Conservation (phyloP, 106 monocot species). For the Apostasia ramifera region DNA sequence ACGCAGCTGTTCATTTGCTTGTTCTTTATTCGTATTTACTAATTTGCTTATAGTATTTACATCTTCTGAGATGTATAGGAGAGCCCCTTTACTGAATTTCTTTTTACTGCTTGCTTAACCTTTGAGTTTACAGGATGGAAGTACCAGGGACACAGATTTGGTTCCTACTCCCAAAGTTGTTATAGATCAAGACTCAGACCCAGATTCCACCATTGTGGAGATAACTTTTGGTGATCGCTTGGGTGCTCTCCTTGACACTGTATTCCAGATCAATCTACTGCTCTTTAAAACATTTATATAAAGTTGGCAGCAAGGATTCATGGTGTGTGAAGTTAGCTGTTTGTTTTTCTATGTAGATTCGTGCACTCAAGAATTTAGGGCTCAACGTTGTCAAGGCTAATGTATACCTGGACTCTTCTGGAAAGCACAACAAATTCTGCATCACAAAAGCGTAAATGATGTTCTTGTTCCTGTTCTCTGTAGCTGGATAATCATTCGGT, state of each 20-base stretch:
- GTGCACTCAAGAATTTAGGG: conserved; percentile 70
- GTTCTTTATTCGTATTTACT: not conserved
- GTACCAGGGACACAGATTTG: conserved; percentile 39
- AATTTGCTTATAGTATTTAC: not conserved
- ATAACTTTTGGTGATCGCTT: conserved; percentile 95
- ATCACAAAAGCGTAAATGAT: conserved; percentile 77
- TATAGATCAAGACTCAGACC: conserved; percentile 94
- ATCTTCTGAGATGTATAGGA: no score
- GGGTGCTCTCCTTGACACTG: conserved; percentile 94
- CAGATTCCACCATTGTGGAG: conserved; percentile 88
- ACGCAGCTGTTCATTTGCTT: conserved; percentile 9
- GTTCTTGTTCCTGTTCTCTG: not conserved
- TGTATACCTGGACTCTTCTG: conserved; percentile 83
- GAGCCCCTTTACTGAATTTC: not conserved
- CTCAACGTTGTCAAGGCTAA: conserved; percentile 94
- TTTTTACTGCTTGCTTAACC: not conserved
- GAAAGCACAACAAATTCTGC: conserved; percentile 89
- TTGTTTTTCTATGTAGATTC: conserved; percentile 52
- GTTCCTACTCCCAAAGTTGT: conserved; percentile 91
- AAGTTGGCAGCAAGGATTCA: not conserved
- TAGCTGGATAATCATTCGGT: not conserved
- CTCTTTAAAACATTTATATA: not conserved
- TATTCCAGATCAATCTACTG: conserved; percentile 18
- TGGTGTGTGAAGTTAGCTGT: conserved; percentile 8
- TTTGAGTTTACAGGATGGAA: conserved; percentile 47